Conservation (phyloP, 257 asterid species). For the Nicotiana obtusifolia region DNA sequence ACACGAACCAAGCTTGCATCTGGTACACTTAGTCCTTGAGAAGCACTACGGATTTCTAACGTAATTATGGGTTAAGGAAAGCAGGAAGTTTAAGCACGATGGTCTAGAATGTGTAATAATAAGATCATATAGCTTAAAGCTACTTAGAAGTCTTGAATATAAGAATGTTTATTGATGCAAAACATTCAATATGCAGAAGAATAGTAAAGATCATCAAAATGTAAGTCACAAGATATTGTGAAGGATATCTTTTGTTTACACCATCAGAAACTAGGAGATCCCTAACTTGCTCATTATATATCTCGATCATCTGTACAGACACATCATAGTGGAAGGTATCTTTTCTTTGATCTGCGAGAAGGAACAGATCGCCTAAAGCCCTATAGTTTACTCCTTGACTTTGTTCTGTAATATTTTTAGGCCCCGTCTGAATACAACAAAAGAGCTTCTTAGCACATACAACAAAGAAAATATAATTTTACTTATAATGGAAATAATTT, state of each 20-base stretch:
- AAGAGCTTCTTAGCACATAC: constrained; percentile 14
- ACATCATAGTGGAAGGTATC: constrained; percentile 71
- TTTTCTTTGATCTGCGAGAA: constrained; percentile 74
- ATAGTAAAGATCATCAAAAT: neutral
- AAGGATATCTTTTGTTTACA: constrained; percentile 90
- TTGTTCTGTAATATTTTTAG: constrained; percentile 69
- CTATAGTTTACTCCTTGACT: constrained; percentile 88
- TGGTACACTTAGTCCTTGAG: constrained; percentile 95
- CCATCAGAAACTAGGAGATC: constrained; percentile 80
- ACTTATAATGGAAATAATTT: neutral
- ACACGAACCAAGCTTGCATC: constrained; percentile 68
- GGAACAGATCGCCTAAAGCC: constrained; percentile 80
- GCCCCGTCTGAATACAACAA: constrained; percentile 65
- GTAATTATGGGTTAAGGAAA: constrained; percentile 54
- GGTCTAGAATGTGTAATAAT: neutral
- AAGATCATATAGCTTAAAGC: neutral
- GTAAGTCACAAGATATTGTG: neutral
- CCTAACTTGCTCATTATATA: constrained; percentile 94
- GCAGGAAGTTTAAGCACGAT: neutral
- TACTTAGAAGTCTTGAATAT: neutral
- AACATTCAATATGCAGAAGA: neutral
- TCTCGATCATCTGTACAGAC: constrained; percentile 96
- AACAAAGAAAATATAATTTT: neutral
- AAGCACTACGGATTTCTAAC: constrained; percentile 86
- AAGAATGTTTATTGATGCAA: neutral